Base-by-base conservation (phyloP, 2,329 filamentous ascomycete species). In the Fusarium keratoplasticum region DNA sequence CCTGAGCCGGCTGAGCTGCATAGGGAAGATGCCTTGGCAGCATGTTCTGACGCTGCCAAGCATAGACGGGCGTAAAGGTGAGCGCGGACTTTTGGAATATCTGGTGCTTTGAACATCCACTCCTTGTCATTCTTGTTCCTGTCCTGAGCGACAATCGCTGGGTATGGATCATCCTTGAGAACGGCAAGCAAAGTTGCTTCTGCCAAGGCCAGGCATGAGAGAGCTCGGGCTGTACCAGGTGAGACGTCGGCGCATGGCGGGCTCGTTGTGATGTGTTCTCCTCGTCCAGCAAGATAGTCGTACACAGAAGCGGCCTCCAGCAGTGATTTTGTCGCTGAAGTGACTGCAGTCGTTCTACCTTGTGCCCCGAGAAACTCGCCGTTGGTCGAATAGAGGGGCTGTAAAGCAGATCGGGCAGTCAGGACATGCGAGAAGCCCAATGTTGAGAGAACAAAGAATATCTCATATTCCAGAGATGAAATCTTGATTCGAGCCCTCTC, bases 101-200 rank as follows among this genome's bases (percentile, higher is more conserved):
- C 91, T 1, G 96, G 95, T 0, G 95, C 90, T 78, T 93, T 94
- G 82, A 96, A 97, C 95, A 98, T 98, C 96, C 96, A 99, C 75
- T 98, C 96, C 70, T 90, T 95, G 81, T 95, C 95, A 75, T 92
- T 91, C 62, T 92, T 90, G 80, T 97, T 97, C 57, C 95, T 89
- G 66, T 92, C 90, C 78, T 97, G 94, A 1, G 95, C 91, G 3
- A 97, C 92, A 8, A 92, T 89, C 2, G 93, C 91, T 1, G 96
- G 93, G 79, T 98, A 98, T 0, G 96, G 95, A 79, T 99, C 96
- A 80, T 98, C 96, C 77, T 98, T 98, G 59, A 97, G 82, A 1
- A 98, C 95, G 1, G 95, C 95, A 1, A 98, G 89, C 2, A 98
- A 88, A 0, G 95, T 98, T 0, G 95, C 95, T 83, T 98, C 96